phyloP scores from a whole-genome alignment of 331 rosid species.

The Acacia pycnantha region DNA sequence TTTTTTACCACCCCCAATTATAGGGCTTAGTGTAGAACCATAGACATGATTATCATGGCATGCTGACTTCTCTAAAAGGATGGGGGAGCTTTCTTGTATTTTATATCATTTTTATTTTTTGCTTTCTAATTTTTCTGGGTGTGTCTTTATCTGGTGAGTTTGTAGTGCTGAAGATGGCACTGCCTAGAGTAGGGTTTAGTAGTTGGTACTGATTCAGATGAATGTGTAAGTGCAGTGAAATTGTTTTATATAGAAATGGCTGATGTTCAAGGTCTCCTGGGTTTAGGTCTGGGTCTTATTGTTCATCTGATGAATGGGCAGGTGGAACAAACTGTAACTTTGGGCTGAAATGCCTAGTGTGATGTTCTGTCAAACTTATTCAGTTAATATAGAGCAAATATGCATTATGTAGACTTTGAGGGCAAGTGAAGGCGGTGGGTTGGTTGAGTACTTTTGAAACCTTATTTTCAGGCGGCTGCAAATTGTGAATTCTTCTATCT shows the following conservation, averaged over 20 bases:
- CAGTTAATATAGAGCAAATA: background rate
- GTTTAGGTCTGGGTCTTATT: background rate
- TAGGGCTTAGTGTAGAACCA: background rate
- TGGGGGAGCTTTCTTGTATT: background rate
- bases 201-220: background rate
- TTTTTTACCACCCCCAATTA: background rate
- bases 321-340: background rate
- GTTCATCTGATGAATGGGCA: background rate
- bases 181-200: background rate
- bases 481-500: background rate
- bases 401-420: background rate
- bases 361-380: background rate
- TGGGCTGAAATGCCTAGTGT: background rate
- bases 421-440: background rate
- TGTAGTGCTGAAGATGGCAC: background rate
- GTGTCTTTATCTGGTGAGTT: background rate
- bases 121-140: background rate
- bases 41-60: background rate
- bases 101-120: background rate
- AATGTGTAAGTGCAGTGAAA: background rate
- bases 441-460: background rate
- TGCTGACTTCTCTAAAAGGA: background rate
- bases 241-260: background rate
- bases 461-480: background rate
- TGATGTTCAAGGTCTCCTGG: background rate